Conservation (phyloP, 140 eudicot genomes). For the Ambrosia hybrid region DNA sequence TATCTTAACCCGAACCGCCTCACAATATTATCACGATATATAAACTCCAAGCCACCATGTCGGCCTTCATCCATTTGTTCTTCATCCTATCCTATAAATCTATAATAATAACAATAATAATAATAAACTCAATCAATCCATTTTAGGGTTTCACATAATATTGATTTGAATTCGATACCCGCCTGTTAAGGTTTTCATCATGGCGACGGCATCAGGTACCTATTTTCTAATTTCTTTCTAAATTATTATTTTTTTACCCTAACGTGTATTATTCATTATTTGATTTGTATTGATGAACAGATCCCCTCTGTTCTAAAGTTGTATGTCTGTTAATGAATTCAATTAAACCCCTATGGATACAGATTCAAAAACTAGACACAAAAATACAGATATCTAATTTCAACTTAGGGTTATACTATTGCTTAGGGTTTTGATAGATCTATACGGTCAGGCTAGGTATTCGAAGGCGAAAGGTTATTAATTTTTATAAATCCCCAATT, state of each 20-base stretch:
- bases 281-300: not conserved
- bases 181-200: constrained; percentile 4
- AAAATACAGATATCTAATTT: not conserved
- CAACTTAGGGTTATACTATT: constrained; percentile 16
- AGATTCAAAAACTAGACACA: not conserved
- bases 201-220: constrained; percentile 36
- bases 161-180: constrained; percentile 2
- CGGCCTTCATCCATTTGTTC: constrained; percentile 1
- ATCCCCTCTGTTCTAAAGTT: not conserved
- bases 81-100: not conserved
- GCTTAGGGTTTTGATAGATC: too few species aligned
- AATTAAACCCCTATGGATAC: not conserved
- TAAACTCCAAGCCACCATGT: not conserved
- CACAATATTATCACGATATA: not conserved
- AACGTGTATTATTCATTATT: not conserved
- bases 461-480: too few species aligned
- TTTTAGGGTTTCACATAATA: not conserved
- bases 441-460: too few species aligned
- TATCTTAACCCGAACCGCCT: constrained; percentile 9
- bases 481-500: too few species aligned
- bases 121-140: not conserved
- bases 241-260: not conserved
- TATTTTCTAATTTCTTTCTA: not conserved
- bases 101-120: too few species aligned
- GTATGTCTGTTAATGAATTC: not conserved